These are phyloP conservation scores for Solanum hybrid DNA, from an alignment of 305 asterid species.

Conservation along the genomic window DNA sequence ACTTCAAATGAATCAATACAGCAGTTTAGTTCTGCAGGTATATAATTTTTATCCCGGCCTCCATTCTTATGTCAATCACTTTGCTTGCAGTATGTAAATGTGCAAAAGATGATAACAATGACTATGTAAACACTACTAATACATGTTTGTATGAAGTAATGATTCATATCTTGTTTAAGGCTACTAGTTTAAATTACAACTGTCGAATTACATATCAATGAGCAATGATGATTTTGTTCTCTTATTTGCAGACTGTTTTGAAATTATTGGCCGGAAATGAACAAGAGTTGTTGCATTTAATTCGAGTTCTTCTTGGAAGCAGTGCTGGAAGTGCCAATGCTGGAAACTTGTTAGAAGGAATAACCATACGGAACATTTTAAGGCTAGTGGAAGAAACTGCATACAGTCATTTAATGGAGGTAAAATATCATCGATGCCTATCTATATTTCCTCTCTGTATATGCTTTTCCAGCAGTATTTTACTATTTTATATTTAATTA, in stretches of 20 bases:
- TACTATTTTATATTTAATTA: neutral
- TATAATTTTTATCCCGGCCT: neutral
- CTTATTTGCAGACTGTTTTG: constrained; percentile 65
- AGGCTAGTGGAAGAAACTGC: constrained; percentile 69
- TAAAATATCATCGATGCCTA: constrained; percentile 12
- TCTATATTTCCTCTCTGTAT: constrained; percentile 3
- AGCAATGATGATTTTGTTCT: constrained; percentile 9
- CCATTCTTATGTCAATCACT: neutral
- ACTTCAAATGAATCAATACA: constrained; percentile 51
- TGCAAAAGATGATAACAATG: neutral
- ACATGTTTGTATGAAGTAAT: neutral
- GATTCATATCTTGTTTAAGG: neutral
- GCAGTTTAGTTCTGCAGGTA: constrained; percentile 97
- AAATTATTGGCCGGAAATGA: constrained; percentile 66
- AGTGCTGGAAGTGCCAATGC: constrained; percentile 23
- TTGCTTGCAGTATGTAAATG: neutral
- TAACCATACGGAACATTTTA: constrained; percentile 29
- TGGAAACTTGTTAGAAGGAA: constrained; percentile 36
- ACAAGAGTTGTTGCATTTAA: constrained; percentile 37
- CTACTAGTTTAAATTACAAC: neutral
- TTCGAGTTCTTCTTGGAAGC: constrained; percentile 74
- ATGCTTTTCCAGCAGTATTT: neutral
- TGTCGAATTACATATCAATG: neutral
- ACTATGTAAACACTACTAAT: neutral
- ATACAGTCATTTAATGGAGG: constrained; percentile 97